Evolutionary conservation across 352 stramenopile genomes (phyloP).

Genomic region (Plasmopara muralis): DNA sequence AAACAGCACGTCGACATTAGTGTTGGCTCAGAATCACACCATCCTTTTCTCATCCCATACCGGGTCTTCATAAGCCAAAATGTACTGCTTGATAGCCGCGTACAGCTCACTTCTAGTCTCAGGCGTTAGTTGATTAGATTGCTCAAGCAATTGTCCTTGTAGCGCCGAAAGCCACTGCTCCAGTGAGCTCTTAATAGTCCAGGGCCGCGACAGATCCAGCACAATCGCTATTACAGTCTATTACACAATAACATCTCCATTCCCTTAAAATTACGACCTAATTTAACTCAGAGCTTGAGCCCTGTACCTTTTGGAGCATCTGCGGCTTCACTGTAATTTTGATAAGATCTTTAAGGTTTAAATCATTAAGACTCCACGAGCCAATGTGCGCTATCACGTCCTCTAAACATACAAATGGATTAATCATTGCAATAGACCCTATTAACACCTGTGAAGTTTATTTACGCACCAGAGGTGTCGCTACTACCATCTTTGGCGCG

Average conservation of each 20-base stretch:
- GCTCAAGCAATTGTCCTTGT: conserved; percentile 58
- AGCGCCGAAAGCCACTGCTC: conserved; percentile 78
- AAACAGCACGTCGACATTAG: conserved; percentile 6
- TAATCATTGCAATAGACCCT: conserved; percentile 1
- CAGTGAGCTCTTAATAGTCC: conserved; percentile 76
- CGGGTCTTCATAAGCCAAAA: conserved; percentile 71
- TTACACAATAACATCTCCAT: background rate
- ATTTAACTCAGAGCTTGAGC: background rate
- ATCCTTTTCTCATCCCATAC: conserved; percentile 21
- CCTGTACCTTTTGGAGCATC: conserved; percentile 38
- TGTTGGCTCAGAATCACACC: background rate
- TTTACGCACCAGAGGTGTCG: conserved; percentile 31
- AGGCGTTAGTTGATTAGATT: conserved; percentile 54
- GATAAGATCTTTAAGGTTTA: conserved; percentile 60
- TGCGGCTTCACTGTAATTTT: conserved; percentile 56
- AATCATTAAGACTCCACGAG: conserved; percentile 72
- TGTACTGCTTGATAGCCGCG: conserved; percentile 56
- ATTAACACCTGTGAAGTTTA: background rate
- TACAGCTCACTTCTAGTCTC: conserved; percentile 61
- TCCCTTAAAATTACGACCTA: background rate
- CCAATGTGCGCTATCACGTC: conserved; percentile 72
- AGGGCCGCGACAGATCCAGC: conserved; percentile 64
- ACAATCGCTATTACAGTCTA: conserved; percentile 67
- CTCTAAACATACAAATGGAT: conserved; percentile 23
- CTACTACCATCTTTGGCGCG: conserved; percentile 44